A percentile compares a stretch with the other conserved stretches of the same genome.
Conservation (phyloP, 805 yeast species). For the Myxozyma mucilagina region DNA sequence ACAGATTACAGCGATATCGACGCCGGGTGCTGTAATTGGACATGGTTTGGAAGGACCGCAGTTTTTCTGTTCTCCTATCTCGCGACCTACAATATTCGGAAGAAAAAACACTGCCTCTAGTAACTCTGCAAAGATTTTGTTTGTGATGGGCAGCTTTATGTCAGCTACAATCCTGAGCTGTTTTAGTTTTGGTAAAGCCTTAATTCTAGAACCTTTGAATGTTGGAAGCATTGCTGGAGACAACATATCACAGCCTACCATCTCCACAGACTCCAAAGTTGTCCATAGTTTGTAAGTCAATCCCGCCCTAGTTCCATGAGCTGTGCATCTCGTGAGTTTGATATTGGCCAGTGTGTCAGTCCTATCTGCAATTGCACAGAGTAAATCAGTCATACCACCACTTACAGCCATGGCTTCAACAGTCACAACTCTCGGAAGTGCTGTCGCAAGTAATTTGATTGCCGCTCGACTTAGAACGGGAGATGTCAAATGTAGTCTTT, state of each 20-base stretch:
- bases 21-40: neutral
- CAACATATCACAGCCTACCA: slow-evolving; percentile 13
- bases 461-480: slow-evolving; percentile 10
- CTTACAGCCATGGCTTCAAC: slow-evolving; percentile 10
- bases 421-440: slow-evolving; percentile 13
- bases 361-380: slow-evolving; percentile 9
- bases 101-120: slow-evolving; percentile 14
- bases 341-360: slow-evolving; percentile 11
- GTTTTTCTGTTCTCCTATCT: neutral
- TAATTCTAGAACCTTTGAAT: neutral
- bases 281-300: slow-evolving; percentile 18
- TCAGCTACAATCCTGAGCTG: slow-evolving; percentile 11
- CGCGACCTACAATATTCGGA: slow-evolving; percentile 5
- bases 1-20: slow-evolving; percentile 7
- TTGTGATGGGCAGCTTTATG: slow-evolving; percentile 9
- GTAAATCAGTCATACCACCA: slow-evolving; percentile 19
- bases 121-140: slow-evolving; percentile 1
- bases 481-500: slow-evolving; percentile 8
- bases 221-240: slow-evolving; percentile 21
- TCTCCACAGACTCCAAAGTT: slow-evolving; percentile 9
- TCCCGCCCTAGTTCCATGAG: neutral
- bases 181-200: slow-evolving; percentile 15
- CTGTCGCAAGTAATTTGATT: slow-evolving; percentile 10
- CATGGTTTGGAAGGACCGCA: neutral
- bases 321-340: slow-evolving; percentile 11